Evolutionary conservation across 2,329 filamentous ascomycete species (phyloP).

Genomic region (Aspergillus ochraceus): DNA sequence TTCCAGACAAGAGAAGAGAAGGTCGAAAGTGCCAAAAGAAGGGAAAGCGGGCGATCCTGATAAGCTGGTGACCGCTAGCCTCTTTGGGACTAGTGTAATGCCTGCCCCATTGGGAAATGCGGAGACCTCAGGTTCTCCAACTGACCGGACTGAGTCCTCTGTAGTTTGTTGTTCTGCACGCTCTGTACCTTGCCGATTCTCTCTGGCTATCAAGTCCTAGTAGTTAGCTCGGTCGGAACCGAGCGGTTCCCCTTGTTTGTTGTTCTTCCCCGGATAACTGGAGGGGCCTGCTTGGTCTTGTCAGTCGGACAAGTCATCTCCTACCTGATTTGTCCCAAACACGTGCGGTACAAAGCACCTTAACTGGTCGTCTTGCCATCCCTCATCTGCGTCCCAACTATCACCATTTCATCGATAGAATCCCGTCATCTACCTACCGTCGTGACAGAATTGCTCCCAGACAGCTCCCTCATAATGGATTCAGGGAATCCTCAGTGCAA

Average conservation of each 20-base stretch:
- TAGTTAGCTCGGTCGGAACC: neutral
- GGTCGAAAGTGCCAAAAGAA: neutral
- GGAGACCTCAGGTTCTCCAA: constrained; percentile 10
- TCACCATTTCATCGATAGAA: neutral
- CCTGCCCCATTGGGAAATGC: constrained; percentile 4
- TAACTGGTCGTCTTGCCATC: neutral
- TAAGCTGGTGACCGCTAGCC: constrained; percentile 1
- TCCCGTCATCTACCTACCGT: neutral
- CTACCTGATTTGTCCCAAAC: neutral
- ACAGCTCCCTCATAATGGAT: constrained; percentile 21
- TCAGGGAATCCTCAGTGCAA: constrained; percentile 44
- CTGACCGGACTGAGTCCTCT: neutral
- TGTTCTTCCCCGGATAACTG: neutral
- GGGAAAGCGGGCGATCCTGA: neutral
- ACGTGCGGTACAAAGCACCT: neutral
- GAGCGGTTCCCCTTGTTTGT: neutral
- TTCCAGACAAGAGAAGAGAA: neutral
- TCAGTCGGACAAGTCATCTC: neutral
- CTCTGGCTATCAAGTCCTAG: neutral
- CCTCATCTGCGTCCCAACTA: neutral
- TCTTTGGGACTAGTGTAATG: neutral
- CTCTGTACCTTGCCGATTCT: neutral
- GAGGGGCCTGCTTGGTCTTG: neutral
- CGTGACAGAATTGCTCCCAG: neutral
- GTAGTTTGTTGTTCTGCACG: neutral